These are phyloP conservation scores for Trichoderma sp. DNA, from an alignment of 2,329 filamentous ascomycete species.

Conservation along the genomic window DNA sequence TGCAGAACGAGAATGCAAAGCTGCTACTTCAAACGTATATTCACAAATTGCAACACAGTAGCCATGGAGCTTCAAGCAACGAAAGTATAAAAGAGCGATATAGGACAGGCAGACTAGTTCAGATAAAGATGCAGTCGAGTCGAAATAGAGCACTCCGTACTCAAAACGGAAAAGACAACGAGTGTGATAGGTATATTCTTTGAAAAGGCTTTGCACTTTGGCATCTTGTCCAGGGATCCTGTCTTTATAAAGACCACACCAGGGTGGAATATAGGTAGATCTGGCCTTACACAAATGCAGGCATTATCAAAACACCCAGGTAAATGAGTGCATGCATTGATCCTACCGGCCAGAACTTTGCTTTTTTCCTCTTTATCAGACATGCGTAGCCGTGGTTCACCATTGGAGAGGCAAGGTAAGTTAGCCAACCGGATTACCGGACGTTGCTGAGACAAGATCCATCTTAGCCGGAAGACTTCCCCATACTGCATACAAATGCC, in stretches of 20 bases:
- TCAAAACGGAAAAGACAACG: background rate
- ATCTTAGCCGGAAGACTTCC: background rate
- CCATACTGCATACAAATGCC: background rate
- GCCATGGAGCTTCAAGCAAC: background rate
- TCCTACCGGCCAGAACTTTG: slow-evolving; percentile 20
- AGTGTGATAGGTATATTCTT: background rate
- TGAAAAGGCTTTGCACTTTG: background rate
- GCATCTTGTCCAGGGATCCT: background rate
- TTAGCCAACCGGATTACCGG: slow-evolving; percentile 5
- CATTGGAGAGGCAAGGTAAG: slow-evolving; percentile 1
- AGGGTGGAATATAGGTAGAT: background rate
- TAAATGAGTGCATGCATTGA: background rate
- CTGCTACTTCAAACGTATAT: background rate
- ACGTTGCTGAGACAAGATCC: slow-evolving; percentile 10
- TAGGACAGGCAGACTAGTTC: background rate
- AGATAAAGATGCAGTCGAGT: background rate
- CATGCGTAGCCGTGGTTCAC: slow-evolving; percentile 20
- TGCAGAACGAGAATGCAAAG: background rate
- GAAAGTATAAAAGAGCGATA: background rate
- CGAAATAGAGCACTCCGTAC: background rate
- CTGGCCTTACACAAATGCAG: background rate
- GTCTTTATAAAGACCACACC: background rate
- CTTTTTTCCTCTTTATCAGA: slow-evolving; percentile 23
- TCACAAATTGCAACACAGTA: background rate
- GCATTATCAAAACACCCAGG: too few species aligned